Evolutionary conservation across 768 basidiomycete genomes (phyloP).

Genomic region (Auricularia sp.): DNA sequence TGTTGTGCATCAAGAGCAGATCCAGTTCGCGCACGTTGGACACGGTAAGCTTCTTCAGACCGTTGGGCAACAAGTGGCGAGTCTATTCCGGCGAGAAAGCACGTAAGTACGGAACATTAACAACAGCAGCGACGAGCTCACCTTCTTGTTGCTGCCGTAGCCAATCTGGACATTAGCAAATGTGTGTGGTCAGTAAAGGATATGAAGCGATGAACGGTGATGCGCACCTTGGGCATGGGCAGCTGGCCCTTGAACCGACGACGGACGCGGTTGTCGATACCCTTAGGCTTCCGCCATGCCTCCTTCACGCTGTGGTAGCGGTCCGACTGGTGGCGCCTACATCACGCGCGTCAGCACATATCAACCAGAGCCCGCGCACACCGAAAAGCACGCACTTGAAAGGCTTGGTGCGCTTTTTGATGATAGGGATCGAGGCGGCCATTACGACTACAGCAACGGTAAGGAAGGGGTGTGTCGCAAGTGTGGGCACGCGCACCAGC

Average conservation of each 20-base stretch:
- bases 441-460: constrained; percentile 15
- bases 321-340: constrained; percentile 95
- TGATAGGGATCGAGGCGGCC: constrained; percentile 52
- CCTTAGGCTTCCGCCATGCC: constrained; percentile 99
- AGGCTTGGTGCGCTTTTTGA: constrained; percentile 94
- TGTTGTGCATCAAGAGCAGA: constrained; percentile 96
- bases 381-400: constrained; percentile 60
- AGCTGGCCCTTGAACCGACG: constrained; percentile 91
- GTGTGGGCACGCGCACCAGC: no score
- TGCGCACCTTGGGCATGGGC: constrained; percentile 87
- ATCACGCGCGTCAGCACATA: neutral
- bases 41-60: constrained; percentile 91
- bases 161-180: constrained; percentile 41
- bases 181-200: neutral
- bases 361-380: constrained; percentile 10
- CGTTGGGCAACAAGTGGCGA: constrained; percentile 90
- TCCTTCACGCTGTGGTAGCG: constrained; percentile 96
- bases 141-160: constrained; percentile 86
- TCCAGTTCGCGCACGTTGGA: constrained; percentile 91
- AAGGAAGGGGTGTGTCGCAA: no score
- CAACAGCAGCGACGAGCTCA: constrained; percentile 7
- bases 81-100: constrained; percentile 37
- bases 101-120: neutral
- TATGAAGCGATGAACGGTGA: neutral
- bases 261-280: constrained; percentile 98